Conservation (phyloP, 805 yeast species). For the Metahyphopichia silvanorum region DNA sequence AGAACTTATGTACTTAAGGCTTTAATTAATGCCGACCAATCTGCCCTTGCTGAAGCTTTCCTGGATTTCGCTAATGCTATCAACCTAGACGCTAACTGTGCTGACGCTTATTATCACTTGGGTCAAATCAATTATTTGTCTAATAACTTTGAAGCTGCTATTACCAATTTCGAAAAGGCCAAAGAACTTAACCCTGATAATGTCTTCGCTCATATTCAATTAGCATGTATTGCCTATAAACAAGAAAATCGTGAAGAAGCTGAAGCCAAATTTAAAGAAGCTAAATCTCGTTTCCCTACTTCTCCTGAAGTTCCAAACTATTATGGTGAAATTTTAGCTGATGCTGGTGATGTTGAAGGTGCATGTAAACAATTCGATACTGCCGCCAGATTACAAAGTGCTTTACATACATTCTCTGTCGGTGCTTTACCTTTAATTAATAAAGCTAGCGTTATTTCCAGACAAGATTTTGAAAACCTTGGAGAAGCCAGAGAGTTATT, state of each 20-base stretch:
- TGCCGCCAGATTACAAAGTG: slow-evolving; percentile 79
- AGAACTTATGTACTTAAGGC: slow-evolving; percentile 83
- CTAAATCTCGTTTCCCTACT: slow-evolving; percentile 74
- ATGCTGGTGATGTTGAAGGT: slow-evolving; percentile 64
- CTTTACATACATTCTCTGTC: slow-evolving; percentile 63
- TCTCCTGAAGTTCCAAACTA: slow-evolving; percentile 92
- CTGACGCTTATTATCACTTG: slow-evolving; percentile 88
- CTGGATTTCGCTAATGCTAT: slow-evolving; percentile 71
- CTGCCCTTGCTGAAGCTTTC: slow-evolving; percentile 55
- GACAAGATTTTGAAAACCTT: slow-evolving; percentile 46
- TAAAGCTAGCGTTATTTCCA: slow-evolving; percentile 73
- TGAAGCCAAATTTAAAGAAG: slow-evolving; percentile 63
- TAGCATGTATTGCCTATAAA: slow-evolving; percentile 89
- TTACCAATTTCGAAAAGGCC: slow-evolving; percentile 70
- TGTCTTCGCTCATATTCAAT: slow-evolving; percentile 83
- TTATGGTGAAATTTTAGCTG: slow-evolving; percentile 90
- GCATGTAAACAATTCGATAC: slow-evolving; percentile 84
- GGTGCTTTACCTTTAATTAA: slow-evolving; percentile 89
- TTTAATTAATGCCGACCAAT: slow-evolving; percentile 76
- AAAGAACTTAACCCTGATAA: slow-evolving; percentile 70
- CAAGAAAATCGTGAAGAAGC: slow-evolving; percentile 59
- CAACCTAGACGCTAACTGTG: slow-evolving; percentile 61
- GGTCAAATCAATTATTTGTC: slow-evolving; percentile 89
- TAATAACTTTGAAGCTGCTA: slow-evolving; percentile 70
- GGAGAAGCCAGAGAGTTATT: slow-evolving; percentile 63